These are phyloP conservation scores for Primulina eburnea DNA, from an alignment of 257 asterid species.

Conservation along the genomic window DNA sequence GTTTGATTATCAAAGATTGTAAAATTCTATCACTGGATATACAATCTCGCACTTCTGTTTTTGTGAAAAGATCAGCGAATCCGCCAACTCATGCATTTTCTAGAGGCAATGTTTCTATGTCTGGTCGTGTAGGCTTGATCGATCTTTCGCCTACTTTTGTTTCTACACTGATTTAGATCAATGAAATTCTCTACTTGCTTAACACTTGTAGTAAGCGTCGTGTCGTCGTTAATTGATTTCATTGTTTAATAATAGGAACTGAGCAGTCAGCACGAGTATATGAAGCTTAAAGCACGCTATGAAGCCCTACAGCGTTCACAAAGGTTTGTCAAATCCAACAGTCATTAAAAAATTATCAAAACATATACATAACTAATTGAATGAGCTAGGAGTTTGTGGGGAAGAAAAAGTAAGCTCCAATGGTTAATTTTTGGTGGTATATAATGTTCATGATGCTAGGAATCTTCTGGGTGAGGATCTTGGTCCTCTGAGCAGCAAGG, in stretches of 20 bases:
- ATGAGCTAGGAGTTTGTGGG: too few species aligned
- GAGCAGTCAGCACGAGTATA: slow-evolving; percentile 97
- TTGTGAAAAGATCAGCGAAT: too few species aligned
- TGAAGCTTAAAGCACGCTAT: slow-evolving; percentile 93
- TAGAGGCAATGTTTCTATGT: too few species aligned
- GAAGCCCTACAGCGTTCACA: slow-evolving; percentile 94
- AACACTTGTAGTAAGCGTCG: neutral
- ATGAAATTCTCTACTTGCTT: too few species aligned
- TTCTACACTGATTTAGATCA: too few species aligned
- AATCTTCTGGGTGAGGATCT: slow-evolving; percentile 98
- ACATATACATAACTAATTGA: neutral
- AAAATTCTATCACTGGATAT: too few species aligned
- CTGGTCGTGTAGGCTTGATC: too few species aligned
- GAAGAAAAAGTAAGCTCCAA: neutral
- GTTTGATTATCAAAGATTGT: too few species aligned
- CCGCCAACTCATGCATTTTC: too few species aligned
- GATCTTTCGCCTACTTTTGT: too few species aligned
- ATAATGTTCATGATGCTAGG: slow-evolving; percentile 33
- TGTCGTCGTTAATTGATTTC: neutral
- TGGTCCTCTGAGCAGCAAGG: slow-evolving; percentile 92
- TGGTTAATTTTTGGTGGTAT: neutral
- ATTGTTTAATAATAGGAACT: slow-evolving; percentile 50
- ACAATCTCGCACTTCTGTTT: too few species aligned
- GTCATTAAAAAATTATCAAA: neutral
- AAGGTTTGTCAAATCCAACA: slow-evolving; percentile 41